phyloP scores from a whole-genome alignment of 805 yeast species.

The Lachancea kluyveri region DNA sequence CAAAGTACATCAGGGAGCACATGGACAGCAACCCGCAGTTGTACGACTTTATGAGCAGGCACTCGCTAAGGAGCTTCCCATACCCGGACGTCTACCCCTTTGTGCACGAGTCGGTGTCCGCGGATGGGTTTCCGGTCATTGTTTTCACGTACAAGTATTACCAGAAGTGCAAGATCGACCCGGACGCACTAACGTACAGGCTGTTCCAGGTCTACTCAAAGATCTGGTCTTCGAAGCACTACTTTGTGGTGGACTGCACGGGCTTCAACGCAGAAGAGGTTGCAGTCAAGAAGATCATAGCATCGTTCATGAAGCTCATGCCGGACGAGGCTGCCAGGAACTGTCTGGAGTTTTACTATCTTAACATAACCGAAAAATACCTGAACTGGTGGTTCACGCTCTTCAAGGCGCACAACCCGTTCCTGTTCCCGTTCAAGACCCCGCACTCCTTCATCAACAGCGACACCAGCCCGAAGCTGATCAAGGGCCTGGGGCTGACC shows the following conservation, averaged over 20 bases:
- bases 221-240: slow-evolving; percentile 64
- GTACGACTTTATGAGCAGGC: slow-evolving; percentile 69
- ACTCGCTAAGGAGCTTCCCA: slow-evolving; percentile 49
- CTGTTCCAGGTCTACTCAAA: slow-evolving; percentile 60
- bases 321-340: slow-evolving; percentile 48
- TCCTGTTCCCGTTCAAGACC: slow-evolving; percentile 22
- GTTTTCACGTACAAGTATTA: slow-evolving; percentile 44
- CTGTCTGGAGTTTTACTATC: slow-evolving; percentile 48
- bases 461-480: slow-evolving; percentile 38
- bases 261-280: slow-evolving; percentile 36
- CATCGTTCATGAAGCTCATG: slow-evolving; percentile 32
- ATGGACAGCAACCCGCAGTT: slow-evolving; percentile 45
- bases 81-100: slow-evolving; percentile 38
- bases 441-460: slow-evolving; percentile 40
- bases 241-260: slow-evolving; percentile 64
- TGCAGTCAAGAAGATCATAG: slow-evolving; percentile 18
- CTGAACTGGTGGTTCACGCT: slow-evolving; percentile 20
- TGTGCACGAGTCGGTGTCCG: slow-evolving; percentile 57
- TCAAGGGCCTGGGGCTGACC: slow-evolving; percentile 41
- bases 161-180: slow-evolving; percentile 30
- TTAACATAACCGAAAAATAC: slow-evolving; percentile 32
- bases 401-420: slow-evolving; percentile 21
- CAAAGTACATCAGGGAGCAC: slow-evolving; percentile 44
- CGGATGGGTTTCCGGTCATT: slow-evolving; percentile 68
- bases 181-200: slow-evolving; percentile 51